Conservation (phyloP, 768 basidiomycete species). For the Russula earlei region DNA sequence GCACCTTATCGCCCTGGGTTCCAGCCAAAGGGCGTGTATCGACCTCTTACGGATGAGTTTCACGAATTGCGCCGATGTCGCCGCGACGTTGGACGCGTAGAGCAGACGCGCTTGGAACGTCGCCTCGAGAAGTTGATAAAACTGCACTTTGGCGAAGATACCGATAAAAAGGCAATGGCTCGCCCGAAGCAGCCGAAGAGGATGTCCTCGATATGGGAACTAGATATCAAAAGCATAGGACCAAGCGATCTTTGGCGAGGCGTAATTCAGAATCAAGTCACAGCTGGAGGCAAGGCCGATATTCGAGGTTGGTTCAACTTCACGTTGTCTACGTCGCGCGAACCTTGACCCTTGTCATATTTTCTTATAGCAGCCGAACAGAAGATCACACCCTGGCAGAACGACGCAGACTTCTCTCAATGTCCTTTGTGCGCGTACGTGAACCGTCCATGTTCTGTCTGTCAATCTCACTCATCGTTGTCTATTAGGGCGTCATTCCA, state of each 20-base stretch:
- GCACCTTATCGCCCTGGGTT: constrained; percentile 86
- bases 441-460: neutral
- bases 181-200: constrained; percentile 29
- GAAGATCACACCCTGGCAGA: constrained; percentile 90
- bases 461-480: neutral
- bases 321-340: neutral
- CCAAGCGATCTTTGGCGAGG: constrained; percentile 65
- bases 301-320: constrained; percentile 57
- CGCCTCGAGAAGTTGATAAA: constrained; percentile 80
- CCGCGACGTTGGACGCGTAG: constrained; percentile 48
- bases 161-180: constrained; percentile 10
- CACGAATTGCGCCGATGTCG: constrained; percentile 33
- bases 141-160: constrained; percentile 49
- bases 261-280: constrained; percentile 37
- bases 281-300: constrained; percentile 44
- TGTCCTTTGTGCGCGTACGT: constrained; percentile 83
- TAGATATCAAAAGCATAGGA: constrained; percentile 54
- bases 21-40: constrained; percentile 81
- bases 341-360: neutral
- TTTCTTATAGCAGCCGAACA: constrained; percentile 63
- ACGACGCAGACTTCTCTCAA: constrained; percentile 61
- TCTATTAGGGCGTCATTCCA: constrained; percentile 62
- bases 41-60: constrained; percentile 78
- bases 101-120: constrained; percentile 76
- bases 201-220: constrained; percentile 65